These are phyloP conservation scores for Triticum timopheevii DNA, from an alignment of 176 grass and related monocot species.

Conservation along the genomic window DNA sequence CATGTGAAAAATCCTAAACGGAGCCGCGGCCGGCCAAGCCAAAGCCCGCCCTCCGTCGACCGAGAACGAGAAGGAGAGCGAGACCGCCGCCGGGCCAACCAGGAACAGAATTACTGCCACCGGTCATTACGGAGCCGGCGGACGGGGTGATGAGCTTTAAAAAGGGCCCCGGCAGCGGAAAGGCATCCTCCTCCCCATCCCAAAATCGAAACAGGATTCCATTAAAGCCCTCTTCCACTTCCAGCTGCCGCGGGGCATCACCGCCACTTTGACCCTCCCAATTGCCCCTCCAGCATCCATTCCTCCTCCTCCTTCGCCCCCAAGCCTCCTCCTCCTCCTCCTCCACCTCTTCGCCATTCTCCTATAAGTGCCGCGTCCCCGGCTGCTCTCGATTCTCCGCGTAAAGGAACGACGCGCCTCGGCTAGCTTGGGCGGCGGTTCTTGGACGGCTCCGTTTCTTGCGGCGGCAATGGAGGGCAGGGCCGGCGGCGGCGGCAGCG, in stretches of 20 bases:
- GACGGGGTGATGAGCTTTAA: not conserved
- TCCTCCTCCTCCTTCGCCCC: not conserved
- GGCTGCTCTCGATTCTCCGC: slow-evolving; percentile 34
- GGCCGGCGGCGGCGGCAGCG: not conserved
- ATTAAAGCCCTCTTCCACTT: slow-evolving; percentile 22
- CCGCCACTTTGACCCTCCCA: slow-evolving; percentile 44
- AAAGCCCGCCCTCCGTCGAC: not conserved
- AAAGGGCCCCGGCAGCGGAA: slow-evolving; percentile 2
- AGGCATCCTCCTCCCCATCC: slow-evolving; percentile 9
- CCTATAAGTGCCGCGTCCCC: slow-evolving; percentile 30
- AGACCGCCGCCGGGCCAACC: not conserved
- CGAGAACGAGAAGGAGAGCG: no score
- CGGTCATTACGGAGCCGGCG: slow-evolving; percentile 7
- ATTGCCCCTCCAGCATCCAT: slow-evolving; percentile 29
- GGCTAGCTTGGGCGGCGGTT: not conserved
- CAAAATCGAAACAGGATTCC: slow-evolving; percentile 26
- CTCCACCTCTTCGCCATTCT: not conserved
- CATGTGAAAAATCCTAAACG: not conserved
- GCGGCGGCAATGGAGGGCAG: slow-evolving; percentile 40
- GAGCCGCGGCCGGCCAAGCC: not conserved
- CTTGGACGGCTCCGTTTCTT: slow-evolving; percentile 17
- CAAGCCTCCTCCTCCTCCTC: not conserved
- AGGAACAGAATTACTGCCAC: not conserved
- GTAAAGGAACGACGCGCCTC: slow-evolving; percentile 31
- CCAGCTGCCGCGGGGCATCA: slow-evolving; percentile 53